phyloP scores from a whole-genome alignment of 1,284 basidiomycete species.

The Fomitiporia mediterranea region DNA sequence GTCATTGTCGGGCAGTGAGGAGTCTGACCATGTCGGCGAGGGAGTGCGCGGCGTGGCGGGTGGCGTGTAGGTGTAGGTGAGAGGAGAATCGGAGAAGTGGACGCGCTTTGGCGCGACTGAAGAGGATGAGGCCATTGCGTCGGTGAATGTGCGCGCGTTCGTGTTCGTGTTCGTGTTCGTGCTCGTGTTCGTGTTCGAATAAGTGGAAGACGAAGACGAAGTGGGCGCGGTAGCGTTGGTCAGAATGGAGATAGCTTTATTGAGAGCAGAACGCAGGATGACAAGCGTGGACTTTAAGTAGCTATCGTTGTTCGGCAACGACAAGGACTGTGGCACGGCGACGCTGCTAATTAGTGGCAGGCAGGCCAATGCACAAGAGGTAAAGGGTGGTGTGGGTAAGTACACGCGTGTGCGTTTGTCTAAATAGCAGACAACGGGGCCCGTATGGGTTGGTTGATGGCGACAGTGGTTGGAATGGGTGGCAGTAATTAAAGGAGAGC shows the following conservation, averaged over 20 bases:
- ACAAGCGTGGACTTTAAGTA: background rate
- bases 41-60: conserved; percentile 2
- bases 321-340: too few relatives aligned
- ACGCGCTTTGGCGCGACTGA: conserved; percentile 15
- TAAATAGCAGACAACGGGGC: too few relatives aligned
- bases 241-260: background rate
- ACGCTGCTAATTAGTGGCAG: too few relatives aligned
- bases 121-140: conserved; percentile 9
- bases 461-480: too few relatives aligned
- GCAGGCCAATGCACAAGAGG: background rate
- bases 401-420: background rate
- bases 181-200: too few relatives aligned
- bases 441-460: background rate
- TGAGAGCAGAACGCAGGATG: conserved; percentile 3
- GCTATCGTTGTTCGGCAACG: background rate
- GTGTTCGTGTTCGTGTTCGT: background rate
- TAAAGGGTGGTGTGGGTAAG: background rate
- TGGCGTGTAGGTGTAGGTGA: conserved; percentile 5
- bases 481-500: too few relatives aligned
- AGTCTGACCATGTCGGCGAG: conserved; percentile 15
- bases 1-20: conserved; percentile 14
- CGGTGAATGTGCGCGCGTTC: background rate
- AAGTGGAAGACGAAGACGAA: background rate
- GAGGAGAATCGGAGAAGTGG: conserved; percentile 15
- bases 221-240: background rate